Conservation (phyloP, 2,329 filamentous ascomycete species). For the Xylariomycetidae sp. region DNA sequence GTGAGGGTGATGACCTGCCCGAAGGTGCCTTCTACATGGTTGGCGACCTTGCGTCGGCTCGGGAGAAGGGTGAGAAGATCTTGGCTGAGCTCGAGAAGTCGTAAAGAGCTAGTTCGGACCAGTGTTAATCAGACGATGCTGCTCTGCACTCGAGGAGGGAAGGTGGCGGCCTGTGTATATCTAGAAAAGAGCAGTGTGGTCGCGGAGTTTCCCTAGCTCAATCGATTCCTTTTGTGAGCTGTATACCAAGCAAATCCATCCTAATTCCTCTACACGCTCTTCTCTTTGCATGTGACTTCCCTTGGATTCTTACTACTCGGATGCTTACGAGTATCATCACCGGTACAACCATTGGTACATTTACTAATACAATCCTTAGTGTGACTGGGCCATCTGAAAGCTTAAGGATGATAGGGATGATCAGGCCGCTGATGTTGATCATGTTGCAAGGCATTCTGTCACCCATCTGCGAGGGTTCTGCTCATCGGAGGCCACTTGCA, state of each 20-base stretch:
- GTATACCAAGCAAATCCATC: slow-evolving; percentile 49
- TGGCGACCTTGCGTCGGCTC: slow-evolving; percentile 87
- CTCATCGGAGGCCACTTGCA: too few relatives aligned
- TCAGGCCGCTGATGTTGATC: too few relatives aligned
- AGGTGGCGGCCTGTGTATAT: slow-evolving; percentile 49
- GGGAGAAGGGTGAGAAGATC: slow-evolving; percentile 99
- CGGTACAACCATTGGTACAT: too few relatives aligned
- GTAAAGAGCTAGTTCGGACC: slow-evolving; percentile 32
- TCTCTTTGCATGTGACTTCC: too few relatives aligned
- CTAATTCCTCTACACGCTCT: slow-evolving; percentile 18
- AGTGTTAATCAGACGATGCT: slow-evolving; percentile 29
- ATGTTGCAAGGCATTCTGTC: too few relatives aligned
- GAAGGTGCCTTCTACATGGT: slow-evolving; percentile 98
- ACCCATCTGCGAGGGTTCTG: too few relatives aligned
- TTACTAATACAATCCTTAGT: too few relatives aligned
- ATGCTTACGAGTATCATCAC: too few relatives aligned
- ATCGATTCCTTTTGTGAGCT: slow-evolving; percentile 54
- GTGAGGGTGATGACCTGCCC: slow-evolving; percentile 92
- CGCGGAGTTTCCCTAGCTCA: slow-evolving; percentile 47
- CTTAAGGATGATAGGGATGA: too few relatives aligned
- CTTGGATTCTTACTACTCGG: too few relatives aligned
- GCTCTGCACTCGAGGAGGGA: slow-evolving; percentile 23
- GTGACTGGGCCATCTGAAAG: too few relatives aligned
- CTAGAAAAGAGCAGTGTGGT: slow-evolving; percentile 40
- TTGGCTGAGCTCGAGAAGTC: slow-evolving; percentile 80